phyloP scores from a whole-genome alignment of 495 filamentous ascomycete species.

The Neurospora discreta region DNA sequence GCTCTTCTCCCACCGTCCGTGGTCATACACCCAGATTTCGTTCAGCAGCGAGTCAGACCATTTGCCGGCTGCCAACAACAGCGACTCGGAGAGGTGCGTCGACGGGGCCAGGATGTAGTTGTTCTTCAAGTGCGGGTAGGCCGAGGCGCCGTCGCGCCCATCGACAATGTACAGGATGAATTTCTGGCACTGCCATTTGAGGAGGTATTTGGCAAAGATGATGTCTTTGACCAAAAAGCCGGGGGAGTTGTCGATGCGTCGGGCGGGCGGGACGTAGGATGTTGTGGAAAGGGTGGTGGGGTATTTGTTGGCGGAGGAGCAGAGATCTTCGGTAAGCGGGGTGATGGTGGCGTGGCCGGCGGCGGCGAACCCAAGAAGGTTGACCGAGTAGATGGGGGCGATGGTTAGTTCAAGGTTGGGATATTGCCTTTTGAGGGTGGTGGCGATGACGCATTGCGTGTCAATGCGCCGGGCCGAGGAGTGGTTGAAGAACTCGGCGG shows the following conservation, averaged over 20 bases:
- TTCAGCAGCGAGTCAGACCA: conserved; percentile 43
- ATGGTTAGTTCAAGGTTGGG: conserved; percentile 40
- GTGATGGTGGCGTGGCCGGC: conserved; percentile 34
- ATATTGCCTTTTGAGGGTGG: conserved; percentile 37
- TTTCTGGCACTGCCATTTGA: conserved; percentile 36
- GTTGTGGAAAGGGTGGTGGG: conserved; percentile 30
- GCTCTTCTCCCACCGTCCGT: conserved; percentile 48
- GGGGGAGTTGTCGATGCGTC: conserved; percentile 35
- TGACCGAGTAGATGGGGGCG: conserved; percentile 16
- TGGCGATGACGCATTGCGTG: conserved; percentile 41
- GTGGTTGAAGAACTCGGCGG: conserved; percentile 30
- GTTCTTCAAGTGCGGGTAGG: conserved; percentile 22
- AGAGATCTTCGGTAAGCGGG: conserved; percentile 17
- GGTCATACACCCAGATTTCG: conserved; percentile 56
- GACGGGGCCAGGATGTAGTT: conserved; percentile 40
- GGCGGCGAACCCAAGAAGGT: conserved; percentile 41
- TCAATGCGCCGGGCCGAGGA: conserved; percentile 34
- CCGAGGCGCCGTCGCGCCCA: conserved; percentile 32
- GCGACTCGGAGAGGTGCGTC: conserved; percentile 32
- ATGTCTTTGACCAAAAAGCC: conserved; percentile 33
- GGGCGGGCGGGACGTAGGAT: conserved; percentile 35
- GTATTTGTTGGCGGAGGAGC: conserved; percentile 19
- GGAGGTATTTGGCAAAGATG: conserved; percentile 43
- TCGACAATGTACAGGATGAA: conserved; percentile 44
- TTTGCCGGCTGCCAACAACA: conserved; percentile 39